Evolutionary conservation across 257 asterid genomes (phyloP).

Genomic region (Paulownia fortunei): DNA sequence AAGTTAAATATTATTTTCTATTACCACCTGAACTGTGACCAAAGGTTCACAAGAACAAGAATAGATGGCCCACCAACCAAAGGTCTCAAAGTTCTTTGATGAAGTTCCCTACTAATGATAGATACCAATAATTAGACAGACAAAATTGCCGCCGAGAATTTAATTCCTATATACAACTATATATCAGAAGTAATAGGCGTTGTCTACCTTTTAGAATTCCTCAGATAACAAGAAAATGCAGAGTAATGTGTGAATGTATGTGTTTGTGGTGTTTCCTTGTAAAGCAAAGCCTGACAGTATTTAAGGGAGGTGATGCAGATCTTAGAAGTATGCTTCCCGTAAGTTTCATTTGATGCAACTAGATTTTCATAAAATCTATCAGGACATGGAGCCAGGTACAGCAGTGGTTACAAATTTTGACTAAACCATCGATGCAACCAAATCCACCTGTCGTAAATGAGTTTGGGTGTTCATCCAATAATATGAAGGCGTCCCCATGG

Average conservation of each 20-base stretch:
- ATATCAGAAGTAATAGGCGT: background rate
- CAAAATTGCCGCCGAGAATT: background rate
- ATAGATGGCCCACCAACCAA: conserved; percentile 12
- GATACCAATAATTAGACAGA: conserved; percentile 6
- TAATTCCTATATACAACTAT: background rate
- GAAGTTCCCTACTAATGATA: conserved; percentile 14
- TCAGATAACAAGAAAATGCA: too few relatives aligned
- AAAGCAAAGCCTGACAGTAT: too few relatives aligned
- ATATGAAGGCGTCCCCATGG: too few relatives aligned
- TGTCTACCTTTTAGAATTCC: too few relatives aligned
- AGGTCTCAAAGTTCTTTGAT: too few relatives aligned
- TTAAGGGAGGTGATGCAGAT: too few relatives aligned
- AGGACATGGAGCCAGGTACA: background rate
- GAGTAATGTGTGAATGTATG: too few relatives aligned
- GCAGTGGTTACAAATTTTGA: background rate
- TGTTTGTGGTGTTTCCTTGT: too few relatives aligned
- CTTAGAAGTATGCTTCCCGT: background rate
- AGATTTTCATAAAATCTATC: background rate
- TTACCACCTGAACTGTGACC: conserved; percentile 5
- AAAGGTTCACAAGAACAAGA: conserved; percentile 9
- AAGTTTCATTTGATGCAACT: background rate
- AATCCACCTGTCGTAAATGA: background rate
- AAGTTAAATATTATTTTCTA: conserved; percentile 22
- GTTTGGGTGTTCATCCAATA: background rate
- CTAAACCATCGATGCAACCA: background rate